Evolutionary conservation across 805 yeast genomes (phyloP).

Genomic region (Sugiyamaella chiloensis): DNA sequence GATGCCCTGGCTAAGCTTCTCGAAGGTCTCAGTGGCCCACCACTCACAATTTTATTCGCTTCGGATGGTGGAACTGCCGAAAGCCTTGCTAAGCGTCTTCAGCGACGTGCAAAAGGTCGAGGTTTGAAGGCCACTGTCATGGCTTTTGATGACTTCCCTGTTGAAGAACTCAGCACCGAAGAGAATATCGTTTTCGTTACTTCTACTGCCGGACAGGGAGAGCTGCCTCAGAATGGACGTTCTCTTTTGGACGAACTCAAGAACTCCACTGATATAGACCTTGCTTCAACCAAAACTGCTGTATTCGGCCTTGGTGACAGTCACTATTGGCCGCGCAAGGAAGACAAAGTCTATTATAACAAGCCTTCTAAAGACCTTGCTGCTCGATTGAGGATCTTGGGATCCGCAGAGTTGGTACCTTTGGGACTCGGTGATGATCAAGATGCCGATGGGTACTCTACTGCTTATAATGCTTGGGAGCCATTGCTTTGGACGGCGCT

Average conservation of each 20-base stretch:
- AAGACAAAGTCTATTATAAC: slow-evolving; percentile 90
- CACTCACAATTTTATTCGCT: slow-evolving; percentile 79
- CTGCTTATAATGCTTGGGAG: slow-evolving; percentile 91
- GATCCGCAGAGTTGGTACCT: slow-evolving; percentile 69
- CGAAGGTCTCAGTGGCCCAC: slow-evolving; percentile 90
- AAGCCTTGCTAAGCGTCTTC: slow-evolving; percentile 71
- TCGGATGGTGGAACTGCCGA: slow-evolving; percentile 93
- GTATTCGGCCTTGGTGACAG: slow-evolving; percentile 81
- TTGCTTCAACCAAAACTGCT: slow-evolving; percentile 53
- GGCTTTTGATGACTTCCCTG: slow-evolving; percentile 67
- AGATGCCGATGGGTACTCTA: slow-evolving; percentile 91
- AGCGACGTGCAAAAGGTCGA: slow-evolving; percentile 73
- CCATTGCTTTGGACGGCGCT: slow-evolving; percentile 79
- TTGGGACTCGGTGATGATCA: slow-evolving; percentile 95
- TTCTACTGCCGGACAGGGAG: slow-evolving; percentile 85
- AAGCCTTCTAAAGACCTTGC: slow-evolving; percentile 79
- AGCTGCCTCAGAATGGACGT: slow-evolving; percentile 79
- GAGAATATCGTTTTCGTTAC: slow-evolving; percentile 65
- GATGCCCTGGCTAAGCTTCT: slow-evolving; percentile 72
- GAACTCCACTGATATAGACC: slow-evolving; percentile 58
- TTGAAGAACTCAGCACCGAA: slow-evolving; percentile 71
- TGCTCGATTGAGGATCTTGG: slow-evolving; percentile 61
- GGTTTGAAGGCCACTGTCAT: slow-evolving; percentile 66
- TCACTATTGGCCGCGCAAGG: slow-evolving; percentile 95
- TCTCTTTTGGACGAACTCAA: slow-evolving; percentile 71